phyloP scores from a whole-genome alignment of 257 asterid genomes.

The Voacanga thouarsii region DNA sequence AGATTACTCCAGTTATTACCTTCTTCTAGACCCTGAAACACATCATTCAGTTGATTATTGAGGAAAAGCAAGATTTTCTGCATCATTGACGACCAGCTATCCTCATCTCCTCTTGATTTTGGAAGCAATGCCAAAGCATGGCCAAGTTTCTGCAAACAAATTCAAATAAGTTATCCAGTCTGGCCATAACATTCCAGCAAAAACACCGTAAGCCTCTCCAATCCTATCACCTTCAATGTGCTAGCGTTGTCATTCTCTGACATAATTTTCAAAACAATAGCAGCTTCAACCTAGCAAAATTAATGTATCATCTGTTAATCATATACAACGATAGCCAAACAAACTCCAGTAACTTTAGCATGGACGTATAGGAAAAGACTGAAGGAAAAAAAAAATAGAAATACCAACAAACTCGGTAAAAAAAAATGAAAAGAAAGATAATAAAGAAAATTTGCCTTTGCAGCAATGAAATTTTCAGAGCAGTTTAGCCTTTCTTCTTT shows the following conservation, averaged over 20 bases:
- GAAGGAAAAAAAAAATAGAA: background rate
- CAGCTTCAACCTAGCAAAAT: constrained; percentile 71
- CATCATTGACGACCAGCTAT: constrained; percentile 77
- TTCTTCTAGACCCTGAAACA: constrained; percentile 82
- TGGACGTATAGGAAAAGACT: background rate
- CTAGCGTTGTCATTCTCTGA: constrained; percentile 59
- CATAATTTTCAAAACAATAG: constrained; percentile 60
- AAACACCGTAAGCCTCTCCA: constrained; percentile 13
- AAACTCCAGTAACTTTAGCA: constrained; percentile 4
- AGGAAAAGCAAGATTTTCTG: constrained; percentile 58
- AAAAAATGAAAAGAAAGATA: background rate
- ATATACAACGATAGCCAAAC: background rate
- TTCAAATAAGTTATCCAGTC: constrained; percentile 25
- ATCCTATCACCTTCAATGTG: constrained; percentile 56
- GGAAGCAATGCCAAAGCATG: constrained; percentile 72
- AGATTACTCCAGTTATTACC: constrained; percentile 41
- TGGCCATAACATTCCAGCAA: constrained; percentile 23
- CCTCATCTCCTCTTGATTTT: constrained; percentile 80
- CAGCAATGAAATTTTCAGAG: background rate
- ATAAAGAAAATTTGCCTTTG: background rate
- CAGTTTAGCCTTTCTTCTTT: background rate
- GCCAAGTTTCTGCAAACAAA: constrained; percentile 69
- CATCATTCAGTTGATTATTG: constrained; percentile 61
- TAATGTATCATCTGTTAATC: constrained; percentile 3
- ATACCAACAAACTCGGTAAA: background rate